A percentile compares a stretch with the other conserved stretches of the same genome.
Evolutionary conservation across 2,329 filamentous ascomycete species (phyloP).

Genomic region (Pezicula rhizophila): DNA sequence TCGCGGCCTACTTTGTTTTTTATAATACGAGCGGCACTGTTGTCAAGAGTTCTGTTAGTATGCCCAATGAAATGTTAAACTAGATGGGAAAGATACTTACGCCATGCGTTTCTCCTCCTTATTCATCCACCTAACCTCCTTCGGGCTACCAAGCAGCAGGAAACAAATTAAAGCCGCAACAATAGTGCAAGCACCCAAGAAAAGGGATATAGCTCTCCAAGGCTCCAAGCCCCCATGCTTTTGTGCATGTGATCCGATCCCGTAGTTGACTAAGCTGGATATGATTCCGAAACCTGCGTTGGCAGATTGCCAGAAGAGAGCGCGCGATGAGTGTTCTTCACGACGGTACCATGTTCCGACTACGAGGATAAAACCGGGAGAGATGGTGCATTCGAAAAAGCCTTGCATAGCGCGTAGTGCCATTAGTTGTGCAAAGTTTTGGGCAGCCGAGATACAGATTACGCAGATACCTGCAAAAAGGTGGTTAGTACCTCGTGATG

Average conservation of each 20-base stretch:
- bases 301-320: background rate
- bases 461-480: background rate
- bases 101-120: conserved; percentile 17
- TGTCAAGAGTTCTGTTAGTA: background rate
- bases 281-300: conserved; percentile 1
- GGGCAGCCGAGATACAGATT: background rate
- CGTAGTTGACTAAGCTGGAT: conserved; percentile 16
- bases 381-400: conserved; percentile 1
- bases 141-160: conserved; percentile 18
- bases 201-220: conserved; percentile 16
- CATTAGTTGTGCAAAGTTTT: background rate
- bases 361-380: background rate
- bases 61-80: background rate
- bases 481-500: background rate
- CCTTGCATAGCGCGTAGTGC: background rate
- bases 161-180: conserved; percentile 15
- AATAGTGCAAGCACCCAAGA: conserved; percentile 15
- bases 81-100: conserved; percentile 3
- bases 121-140: conserved; percentile 20
- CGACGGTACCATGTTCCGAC: background rate
- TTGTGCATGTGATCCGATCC: conserved; percentile 12
- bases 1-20: conserved; percentile 15
- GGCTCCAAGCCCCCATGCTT: conserved; percentile 12
- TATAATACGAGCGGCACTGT: conserved; percentile 15
- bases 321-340: background rate